phyloP scores from a whole-genome alignment of 2,329 filamentous ascomycete genomes.

The Onygenales sp. region DNA sequence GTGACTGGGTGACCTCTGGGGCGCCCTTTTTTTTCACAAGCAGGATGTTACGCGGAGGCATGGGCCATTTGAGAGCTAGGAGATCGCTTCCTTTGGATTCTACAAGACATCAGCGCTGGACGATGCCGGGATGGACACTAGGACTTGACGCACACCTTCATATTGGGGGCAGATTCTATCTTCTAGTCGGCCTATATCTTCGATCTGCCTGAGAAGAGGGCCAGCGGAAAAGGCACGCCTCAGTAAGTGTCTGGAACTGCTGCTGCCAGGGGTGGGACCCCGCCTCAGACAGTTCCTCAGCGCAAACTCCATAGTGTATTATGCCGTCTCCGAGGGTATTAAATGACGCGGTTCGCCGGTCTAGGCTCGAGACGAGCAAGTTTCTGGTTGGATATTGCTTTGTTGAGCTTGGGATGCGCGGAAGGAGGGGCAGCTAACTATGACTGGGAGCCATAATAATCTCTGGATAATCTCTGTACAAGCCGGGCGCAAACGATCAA shows the following conservation, averaged over 20 bases:
- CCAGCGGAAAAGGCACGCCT: conserved; percentile 35
- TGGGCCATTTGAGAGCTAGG: conserved; percentile 57
- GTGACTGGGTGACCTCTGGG: conserved; percentile 43
- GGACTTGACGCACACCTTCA: conserved; percentile 41
- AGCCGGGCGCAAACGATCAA: not conserved
- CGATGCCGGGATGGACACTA: not conserved
- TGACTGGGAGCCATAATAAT: not conserved
- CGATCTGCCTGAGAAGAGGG: conserved; percentile 30
- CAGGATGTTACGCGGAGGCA: conserved; percentile 58
- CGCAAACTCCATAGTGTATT: not conserved
- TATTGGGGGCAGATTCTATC: conserved; percentile 53
- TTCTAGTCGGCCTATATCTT: conserved; percentile 35
- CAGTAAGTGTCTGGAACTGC: not conserved
- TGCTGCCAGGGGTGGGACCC: not conserved
- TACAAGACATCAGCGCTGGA: conserved; percentile 17
- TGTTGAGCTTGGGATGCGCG: not conserved
- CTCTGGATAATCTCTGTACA: not conserved
- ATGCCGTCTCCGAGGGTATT: not conserved
- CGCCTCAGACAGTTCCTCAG: not conserved
- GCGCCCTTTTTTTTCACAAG: conserved; percentile 58
- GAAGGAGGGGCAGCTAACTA: not conserved
- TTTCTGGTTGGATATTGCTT: not conserved
- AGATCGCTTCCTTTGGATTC: conserved; percentile 52
- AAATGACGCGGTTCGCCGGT: no score
- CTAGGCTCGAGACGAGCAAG: not conserved